Percentiles rank a stretch among this genome's conserved stretches.
phyloP scores from a whole-genome alignment of 768 basidiomycete species.

The Cystofilobasidium ferigula region DNA sequence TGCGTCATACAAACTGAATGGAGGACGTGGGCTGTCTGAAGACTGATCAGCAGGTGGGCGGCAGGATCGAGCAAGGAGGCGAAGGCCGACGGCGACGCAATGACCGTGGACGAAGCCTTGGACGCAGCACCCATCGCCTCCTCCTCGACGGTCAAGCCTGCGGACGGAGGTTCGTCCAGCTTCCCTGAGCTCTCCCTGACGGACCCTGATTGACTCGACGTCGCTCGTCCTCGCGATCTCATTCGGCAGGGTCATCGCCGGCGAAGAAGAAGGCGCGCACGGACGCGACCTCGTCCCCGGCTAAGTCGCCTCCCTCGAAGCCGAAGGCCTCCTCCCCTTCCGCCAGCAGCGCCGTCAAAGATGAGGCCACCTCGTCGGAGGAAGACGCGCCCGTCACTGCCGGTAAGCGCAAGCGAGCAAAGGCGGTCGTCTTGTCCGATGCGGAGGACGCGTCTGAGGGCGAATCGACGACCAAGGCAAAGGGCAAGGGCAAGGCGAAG shows the following conservation, averaged over 20 bases:
- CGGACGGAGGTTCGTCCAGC: neutral
- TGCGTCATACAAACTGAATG: neutral
- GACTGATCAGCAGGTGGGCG: too few species aligned
- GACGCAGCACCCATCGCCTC: neutral
- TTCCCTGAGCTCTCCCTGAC: too few species aligned
- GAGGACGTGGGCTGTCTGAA: neutral
- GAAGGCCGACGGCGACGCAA: neutral
- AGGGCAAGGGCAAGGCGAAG: neutral
- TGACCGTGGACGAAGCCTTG: neutral
- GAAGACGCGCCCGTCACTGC: neutral
- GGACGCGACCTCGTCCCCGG: too few species aligned
- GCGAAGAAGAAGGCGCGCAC: conserved; percentile 4
- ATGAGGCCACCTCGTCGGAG: neutral
- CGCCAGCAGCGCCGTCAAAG: neutral
- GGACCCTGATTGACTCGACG: too few species aligned
- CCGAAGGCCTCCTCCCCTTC: too few species aligned
- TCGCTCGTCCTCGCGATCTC: too few species aligned
- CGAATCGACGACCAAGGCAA: neutral
- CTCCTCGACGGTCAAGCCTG: neutral
- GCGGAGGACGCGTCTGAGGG: neutral
- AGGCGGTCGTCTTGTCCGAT: neutral
- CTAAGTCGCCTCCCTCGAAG: too few species aligned
- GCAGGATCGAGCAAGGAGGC: neutral
- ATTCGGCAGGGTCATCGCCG: too few species aligned
- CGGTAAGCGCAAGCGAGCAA: neutral